Percentiles rank a stretch among this genome's conserved stretches.
Conservation (phyloP, 768 basidiomycete genomes). For the Termitomyces titanicus region DNA sequence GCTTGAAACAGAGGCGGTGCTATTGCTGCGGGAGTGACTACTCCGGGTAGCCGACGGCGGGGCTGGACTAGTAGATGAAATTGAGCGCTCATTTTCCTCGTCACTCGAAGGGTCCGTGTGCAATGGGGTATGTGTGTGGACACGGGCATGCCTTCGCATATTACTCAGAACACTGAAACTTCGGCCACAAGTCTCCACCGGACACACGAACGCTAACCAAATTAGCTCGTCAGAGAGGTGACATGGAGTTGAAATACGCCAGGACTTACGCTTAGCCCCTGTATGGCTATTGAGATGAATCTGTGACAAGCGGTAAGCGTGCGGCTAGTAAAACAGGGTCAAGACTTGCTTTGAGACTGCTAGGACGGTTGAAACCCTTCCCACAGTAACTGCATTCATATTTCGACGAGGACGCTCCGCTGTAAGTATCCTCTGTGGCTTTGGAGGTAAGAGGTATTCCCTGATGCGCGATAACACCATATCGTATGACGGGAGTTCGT, state of each 20-base stretch:
- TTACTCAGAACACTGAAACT: constrained; percentile 86
- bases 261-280: constrained; percentile 73
- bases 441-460: not conserved
- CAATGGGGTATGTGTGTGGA: constrained; percentile 40
- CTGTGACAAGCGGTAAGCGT: constrained; percentile 31
- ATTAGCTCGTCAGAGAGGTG: constrained; percentile 9
- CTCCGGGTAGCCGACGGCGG: not conserved
- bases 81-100: constrained; percentile 36
- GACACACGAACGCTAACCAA: constrained; percentile 66
- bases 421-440: constrained; percentile 9
- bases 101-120: constrained; percentile 40
- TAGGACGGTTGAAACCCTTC: constrained; percentile 79
- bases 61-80: constrained; percentile 20
- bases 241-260: constrained; percentile 4
- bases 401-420: constrained; percentile 38
- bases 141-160: constrained; percentile 83
- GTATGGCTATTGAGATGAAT: constrained; percentile 85
- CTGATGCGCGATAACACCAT: not conserved
- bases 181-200: constrained; percentile 71
- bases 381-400: constrained; percentile 80
- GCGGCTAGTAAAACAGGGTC: constrained; percentile 9
- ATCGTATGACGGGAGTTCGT: constrained; percentile 12
- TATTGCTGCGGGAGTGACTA: constrained; percentile 20
- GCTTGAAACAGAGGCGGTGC: constrained; percentile 38
- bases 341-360: constrained; percentile 67